Evolutionary conservation across 768 basidiomycete species (phyloP).

Genomic region (Mycena floridula): DNA sequence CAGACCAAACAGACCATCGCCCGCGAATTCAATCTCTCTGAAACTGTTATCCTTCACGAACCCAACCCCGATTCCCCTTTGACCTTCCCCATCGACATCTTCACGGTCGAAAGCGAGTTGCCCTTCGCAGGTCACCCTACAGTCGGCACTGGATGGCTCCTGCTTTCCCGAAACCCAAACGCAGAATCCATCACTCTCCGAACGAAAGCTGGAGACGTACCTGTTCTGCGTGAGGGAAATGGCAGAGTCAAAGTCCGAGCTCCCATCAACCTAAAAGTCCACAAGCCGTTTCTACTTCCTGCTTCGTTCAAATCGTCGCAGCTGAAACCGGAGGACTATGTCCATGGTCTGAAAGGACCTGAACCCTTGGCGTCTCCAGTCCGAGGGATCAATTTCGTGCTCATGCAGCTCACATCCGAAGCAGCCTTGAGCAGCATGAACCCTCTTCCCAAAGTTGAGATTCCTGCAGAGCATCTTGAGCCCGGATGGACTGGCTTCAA

Average conservation of each 20-base stretch:
- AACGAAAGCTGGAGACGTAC: slow-evolving; percentile 37
- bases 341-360: slow-evolving; percentile 25
- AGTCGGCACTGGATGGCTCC: slow-evolving; percentile 35
- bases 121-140: slow-evolving; percentile 44
- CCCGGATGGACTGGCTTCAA: slow-evolving; percentile 31
- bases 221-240: slow-evolving; percentile 18
- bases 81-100: slow-evolving; percentile 32
- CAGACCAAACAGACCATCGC: slow-evolving; percentile 36
- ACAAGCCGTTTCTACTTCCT: slow-evolving; percentile 19
- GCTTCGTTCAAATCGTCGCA: slow-evolving; percentile 22
- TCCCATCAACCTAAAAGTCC: slow-evolving; percentile 36
- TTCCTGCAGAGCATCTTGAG: slow-evolving; percentile 24
- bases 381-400: slow-evolving; percentile 40
- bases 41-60: slow-evolving; percentile 40
- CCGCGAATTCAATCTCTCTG: slow-evolving; percentile 43
- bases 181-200: slow-evolving; percentile 21
- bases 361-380: slow-evolving; percentile 37
- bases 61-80: slow-evolving; percentile 10
- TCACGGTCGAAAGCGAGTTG: slow-evolving; percentile 31
- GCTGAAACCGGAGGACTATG: slow-evolving; percentile 26
- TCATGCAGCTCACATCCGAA: slow-evolving; percentile 30
- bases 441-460: slow-evolving; percentile 16
- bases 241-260: slow-evolving; percentile 29
- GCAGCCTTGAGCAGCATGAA: slow-evolving; percentile 29
- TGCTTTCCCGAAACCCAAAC: slow-evolving; percentile 21